These are phyloP conservation scores for Silene coronaria DNA, from an alignment of 179 eudicot genomes.

Conservation along the genomic window DNA sequence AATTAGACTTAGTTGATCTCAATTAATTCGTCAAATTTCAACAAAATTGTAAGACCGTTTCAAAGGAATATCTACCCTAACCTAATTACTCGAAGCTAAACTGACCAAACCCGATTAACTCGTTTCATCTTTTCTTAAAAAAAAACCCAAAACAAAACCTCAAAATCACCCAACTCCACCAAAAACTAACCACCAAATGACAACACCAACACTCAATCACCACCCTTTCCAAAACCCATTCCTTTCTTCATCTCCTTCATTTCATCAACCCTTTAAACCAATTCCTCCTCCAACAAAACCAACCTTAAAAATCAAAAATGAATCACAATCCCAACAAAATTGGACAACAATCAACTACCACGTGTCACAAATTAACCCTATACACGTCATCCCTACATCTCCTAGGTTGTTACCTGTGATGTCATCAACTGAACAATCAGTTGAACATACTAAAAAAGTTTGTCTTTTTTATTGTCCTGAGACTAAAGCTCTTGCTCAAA, in stretches of 20 bases:
- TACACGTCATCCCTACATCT: slow-evolving; percentile 53
- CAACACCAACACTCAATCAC: neutral
- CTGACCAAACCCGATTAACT: too few relatives aligned
- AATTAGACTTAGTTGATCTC: too few relatives aligned
- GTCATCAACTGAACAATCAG: slow-evolving; percentile 19
- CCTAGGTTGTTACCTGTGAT: slow-evolving; percentile 34
- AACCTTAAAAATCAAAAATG: slow-evolving; percentile 20
- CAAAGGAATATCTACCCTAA: too few relatives aligned
- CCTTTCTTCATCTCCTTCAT: neutral
- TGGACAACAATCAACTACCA: slow-evolving; percentile 83
- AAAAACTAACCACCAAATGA: neutral
- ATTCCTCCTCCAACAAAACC: neutral
- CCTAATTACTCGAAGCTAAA: too few relatives aligned
- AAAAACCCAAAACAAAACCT: too few relatives aligned
- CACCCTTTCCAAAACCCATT: neutral
- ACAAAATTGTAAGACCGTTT: too few relatives aligned
- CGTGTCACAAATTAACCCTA: slow-evolving; percentile 53
- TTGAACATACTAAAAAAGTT: slow-evolving; percentile 51
- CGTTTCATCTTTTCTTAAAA: too few relatives aligned
- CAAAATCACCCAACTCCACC: too few relatives aligned
- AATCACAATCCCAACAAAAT: slow-evolving; percentile 27
- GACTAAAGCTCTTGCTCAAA: slow-evolving; percentile 65
- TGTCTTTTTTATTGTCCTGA: slow-evolving; percentile 74
- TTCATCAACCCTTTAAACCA: neutral
- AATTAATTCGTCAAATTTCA: too few relatives aligned